These are phyloP conservation scores for Apiotrichum porosum DNA, from an alignment of 1,284 basidiomycete species.

Conservation along the genomic window DNA sequence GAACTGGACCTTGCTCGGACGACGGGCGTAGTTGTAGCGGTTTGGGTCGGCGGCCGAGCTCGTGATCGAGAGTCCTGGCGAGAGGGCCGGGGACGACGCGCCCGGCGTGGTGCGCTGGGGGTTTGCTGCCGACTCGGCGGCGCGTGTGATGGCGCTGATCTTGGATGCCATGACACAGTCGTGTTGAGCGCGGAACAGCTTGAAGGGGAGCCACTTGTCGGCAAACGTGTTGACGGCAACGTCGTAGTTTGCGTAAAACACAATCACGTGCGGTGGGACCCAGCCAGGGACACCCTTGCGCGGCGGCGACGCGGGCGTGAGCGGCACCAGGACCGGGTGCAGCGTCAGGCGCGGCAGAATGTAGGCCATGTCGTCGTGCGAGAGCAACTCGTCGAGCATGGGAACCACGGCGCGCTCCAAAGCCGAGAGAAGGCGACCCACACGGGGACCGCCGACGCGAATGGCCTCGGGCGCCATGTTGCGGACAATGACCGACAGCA, in stretches of 20 bases:
- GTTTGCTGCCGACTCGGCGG: slow-evolving; percentile 1
- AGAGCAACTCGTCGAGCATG: slow-evolving; percentile 44
- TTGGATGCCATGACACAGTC: slow-evolving; percentile 47
- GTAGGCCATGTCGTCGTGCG: slow-evolving; percentile 40
- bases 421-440: slow-evolving; percentile 27
- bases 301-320: slow-evolving; percentile 27
- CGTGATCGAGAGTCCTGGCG: background rate
- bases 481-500: slow-evolving; percentile 43
- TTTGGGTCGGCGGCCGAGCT: slow-evolving; percentile 5
- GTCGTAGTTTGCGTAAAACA: slow-evolving; percentile 50
- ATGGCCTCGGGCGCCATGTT: slow-evolving; percentile 28
- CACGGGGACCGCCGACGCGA: slow-evolving; percentile 25
- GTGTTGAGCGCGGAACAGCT: slow-evolving; percentile 48
- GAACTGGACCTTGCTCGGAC: slow-evolving; percentile 46
- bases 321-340: slow-evolving; percentile 41
- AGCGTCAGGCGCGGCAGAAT: slow-evolving; percentile 42
- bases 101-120: slow-evolving; percentile 4
- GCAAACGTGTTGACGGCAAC: slow-evolving; percentile 47
- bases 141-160: slow-evolving; percentile 15
- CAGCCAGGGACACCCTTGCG: slow-evolving; percentile 21
- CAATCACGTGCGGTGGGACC: slow-evolving; percentile 47
- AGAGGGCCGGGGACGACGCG: slow-evolving; percentile 1
- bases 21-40: slow-evolving; percentile 19
- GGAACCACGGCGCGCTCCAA: slow-evolving; percentile 44
- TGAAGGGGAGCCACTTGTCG: slow-evolving; percentile 50